A percentile compares a stretch with the other conserved stretches of the same genome.
These are phyloP conservation scores for Dalechampia spathulata DNA, from an alignment of 441 rosid genomes.

Conservation along the genomic window DNA sequence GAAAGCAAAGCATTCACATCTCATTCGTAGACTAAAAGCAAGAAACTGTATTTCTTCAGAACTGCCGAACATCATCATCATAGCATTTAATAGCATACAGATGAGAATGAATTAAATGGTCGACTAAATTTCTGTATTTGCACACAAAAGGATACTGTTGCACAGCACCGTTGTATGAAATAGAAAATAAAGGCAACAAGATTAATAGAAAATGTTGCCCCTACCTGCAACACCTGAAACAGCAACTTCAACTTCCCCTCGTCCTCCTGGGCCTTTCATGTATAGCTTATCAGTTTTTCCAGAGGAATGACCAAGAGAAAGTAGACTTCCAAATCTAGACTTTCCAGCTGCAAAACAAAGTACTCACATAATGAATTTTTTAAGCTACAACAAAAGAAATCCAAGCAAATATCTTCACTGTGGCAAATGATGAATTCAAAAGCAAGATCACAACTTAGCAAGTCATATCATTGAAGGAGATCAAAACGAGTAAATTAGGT, in stretches of 20 bases:
- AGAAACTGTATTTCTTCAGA: not conserved
- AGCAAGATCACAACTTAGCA: not conserved
- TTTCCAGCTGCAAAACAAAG: slow-evolving; percentile 51
- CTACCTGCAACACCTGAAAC: slow-evolving; percentile 89
- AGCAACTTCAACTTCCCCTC: slow-evolving; percentile 98
- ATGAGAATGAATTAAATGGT: not conserved
- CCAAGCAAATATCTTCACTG: slow-evolving; percentile 5
- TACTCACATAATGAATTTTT: slow-evolving; percentile 4
- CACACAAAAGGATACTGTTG: not conserved
- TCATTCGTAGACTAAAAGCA: not conserved
- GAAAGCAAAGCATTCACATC: not conserved
- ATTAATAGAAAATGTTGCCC: slow-evolving; percentile 2
- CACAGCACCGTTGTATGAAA: not conserved
- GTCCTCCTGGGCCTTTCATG: slow-evolving; percentile 98
- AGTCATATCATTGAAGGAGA: not conserved
- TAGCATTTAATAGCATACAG: not conserved
- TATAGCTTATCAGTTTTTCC: slow-evolving; percentile 82
- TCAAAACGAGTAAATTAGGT: not conserved
- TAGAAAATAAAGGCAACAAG: not conserved
- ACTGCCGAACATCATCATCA: slow-evolving; percentile 2
- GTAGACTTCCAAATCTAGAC: slow-evolving; percentile 76
- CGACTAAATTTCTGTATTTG: not conserved
- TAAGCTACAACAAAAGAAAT: not conserved
- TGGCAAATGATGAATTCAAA: not conserved
- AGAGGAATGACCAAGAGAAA: slow-evolving; percentile 60